Conservation (phyloP, 805 yeast genomes). For the Clavispora santaluciae region DNA sequence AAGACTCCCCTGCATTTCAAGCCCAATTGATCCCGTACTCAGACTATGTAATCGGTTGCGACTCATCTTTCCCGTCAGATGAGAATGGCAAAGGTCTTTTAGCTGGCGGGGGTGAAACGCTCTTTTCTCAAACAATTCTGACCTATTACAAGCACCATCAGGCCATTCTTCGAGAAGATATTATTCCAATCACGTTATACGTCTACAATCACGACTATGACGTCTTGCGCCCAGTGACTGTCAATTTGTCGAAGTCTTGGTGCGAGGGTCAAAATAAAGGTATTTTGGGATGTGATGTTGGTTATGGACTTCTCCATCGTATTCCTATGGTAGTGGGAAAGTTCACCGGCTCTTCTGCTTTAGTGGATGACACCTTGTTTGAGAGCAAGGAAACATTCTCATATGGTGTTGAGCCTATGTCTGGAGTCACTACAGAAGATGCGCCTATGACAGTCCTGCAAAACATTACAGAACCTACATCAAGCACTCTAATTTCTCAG, state of each 20-base stretch:
- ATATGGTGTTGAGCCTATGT: conserved; percentile 10
- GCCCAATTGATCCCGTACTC: conserved; percentile 82
- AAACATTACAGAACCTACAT: conserved; percentile 4
- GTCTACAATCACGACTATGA: conserved; percentile 90
- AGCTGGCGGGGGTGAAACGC: conserved; percentile 81
- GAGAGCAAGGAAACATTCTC: conserved; percentile 20
- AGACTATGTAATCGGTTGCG: conserved; percentile 79
- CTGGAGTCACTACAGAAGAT: not conserved
- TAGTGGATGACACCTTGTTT: conserved; percentile 31
- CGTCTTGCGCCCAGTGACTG: conserved; percentile 78
- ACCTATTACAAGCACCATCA: conserved; percentile 48
- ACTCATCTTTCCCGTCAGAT: conserved; percentile 57
- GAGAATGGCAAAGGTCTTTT: conserved; percentile 53
- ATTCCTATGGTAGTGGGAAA: conserved; percentile 65
- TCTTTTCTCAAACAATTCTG: conserved; percentile 62
- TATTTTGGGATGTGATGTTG: conserved; percentile 88
- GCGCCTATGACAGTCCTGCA: conserved; percentile 3
- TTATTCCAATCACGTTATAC: conserved; percentile 36
- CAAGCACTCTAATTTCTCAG: conserved; percentile 3
- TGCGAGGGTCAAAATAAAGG: conserved; percentile 64
- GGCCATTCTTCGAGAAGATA: conserved; percentile 28
- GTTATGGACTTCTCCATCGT: conserved; percentile 84
- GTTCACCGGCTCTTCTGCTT: conserved; percentile 31
- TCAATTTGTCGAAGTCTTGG: conserved; percentile 61
- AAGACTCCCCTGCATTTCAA: conserved; percentile 72